These are phyloP conservation scores for Paramyrothecium sp. DNA, from an alignment of 2,329 filamentous ascomycete species.

Conservation along the genomic window DNA sequence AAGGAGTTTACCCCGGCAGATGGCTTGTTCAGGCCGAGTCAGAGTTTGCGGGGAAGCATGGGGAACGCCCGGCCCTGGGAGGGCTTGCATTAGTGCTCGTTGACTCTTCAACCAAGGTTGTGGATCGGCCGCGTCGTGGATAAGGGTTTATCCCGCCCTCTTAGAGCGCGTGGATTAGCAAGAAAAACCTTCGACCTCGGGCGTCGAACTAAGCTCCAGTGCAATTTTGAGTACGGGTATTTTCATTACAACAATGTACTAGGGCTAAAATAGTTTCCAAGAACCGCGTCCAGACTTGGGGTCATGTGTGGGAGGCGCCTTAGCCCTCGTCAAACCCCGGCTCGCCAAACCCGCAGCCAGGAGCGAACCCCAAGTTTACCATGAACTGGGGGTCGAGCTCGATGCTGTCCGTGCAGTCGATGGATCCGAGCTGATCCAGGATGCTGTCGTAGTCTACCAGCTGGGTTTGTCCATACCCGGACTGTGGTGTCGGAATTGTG, in stretches of 20 bases:
- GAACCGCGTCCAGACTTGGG: not conserved
- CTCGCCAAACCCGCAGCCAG: conserved; percentile 58
- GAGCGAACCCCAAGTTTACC: conserved; percentile 64
- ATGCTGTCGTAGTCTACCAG: conserved; percentile 49
- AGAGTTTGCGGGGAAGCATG: not conserved
- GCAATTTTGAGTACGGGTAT: too few species aligned
- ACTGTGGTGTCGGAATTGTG: conserved; percentile 15
- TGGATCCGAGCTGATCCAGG: conserved; percentile 50
- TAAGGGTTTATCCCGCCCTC: not conserved
- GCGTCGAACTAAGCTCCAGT: too few species aligned
- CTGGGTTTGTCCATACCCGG: conserved; percentile 16
- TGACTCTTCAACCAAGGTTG: not conserved
- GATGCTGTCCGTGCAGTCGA: conserved; percentile 46
- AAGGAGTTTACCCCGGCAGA: not conserved
- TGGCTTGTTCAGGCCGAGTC: not conserved
- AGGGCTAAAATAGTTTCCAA: not conserved
- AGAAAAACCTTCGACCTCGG: too few species aligned
- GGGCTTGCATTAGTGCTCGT: not conserved
- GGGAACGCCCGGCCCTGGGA: not conserved
- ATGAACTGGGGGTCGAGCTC: conserved; percentile 62
- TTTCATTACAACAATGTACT: not conserved
- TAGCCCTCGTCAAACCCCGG: conserved; percentile 36
- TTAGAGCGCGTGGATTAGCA: too few species aligned
- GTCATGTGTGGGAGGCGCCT: not conserved
- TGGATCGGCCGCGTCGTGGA: not conserved